Evolutionary conservation across 2,329 filamentous ascomycete species (phyloP), one percentile per base, ranked within the genome.

Genomic region (Talaromyces sp.): DNA sequence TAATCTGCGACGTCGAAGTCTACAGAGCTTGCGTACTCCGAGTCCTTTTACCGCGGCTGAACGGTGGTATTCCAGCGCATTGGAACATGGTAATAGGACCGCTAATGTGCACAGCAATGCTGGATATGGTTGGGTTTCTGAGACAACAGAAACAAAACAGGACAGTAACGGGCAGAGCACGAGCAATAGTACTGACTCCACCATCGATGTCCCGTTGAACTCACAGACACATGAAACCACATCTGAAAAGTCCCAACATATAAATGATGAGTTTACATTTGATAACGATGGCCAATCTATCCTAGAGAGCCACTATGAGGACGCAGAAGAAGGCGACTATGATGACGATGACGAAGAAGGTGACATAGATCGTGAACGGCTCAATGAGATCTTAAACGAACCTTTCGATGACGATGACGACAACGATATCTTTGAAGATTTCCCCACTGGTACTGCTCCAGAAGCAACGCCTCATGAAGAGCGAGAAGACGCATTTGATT

Each of bases 401-500:
- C 73, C 75, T 11, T 57, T 52, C 33, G 61, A 62, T 22, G 59
- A 61, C 9, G 57, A 59, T 21, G 53, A 56, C 13, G 25, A 58
- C 17, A 57, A 46, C 31, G 57, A 52, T 7, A 28, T 56, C 33
- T 62, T 61, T 45, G 46, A 71, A 48, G 67, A 70, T n/a, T 69
- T 73, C 22, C 68, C 69, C 7, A 58, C 69, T 3, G 53, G 53
- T n/a, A 63, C 69, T 13, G 67, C 69, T 10, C 66, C 83, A 56
- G 80, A 83, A 53, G 81, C 82, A 8, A 75, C 88, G 5, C 90
- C 91, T 0, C 93, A 97, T 67, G 93, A 97, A 75, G 91, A 97
- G 71, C 88, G 93, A 19, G 87, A 92, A 64, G 93, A 97, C 72
- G 92, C 92, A 1, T 97, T 97, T 67, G 93, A 97, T 71, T 97